phyloP scores from a whole-genome alignment of 148 eudicot genomes.

The Rhododendron kiyosumense region DNA sequence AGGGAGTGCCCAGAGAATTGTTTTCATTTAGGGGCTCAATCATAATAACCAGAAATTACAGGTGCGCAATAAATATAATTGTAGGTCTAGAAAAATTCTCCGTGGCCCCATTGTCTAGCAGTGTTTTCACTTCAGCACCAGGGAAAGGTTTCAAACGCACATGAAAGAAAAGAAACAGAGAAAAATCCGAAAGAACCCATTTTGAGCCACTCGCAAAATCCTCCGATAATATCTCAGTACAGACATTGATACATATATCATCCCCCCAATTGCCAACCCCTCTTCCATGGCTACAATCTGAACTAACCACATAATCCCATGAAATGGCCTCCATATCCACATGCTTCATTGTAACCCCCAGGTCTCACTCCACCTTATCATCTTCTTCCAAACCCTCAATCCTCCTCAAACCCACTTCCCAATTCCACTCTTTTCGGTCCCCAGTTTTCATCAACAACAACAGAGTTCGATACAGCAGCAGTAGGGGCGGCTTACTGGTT shows the following conservation, averaged over 20 bases:
- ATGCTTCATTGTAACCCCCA: conserved; percentile 33
- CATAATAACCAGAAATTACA: neutral
- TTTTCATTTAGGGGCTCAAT: neutral
- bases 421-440: conserved; percentile 1
- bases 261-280: neutral
- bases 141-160: neutral
- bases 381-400: conserved; percentile 15
- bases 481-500: neutral
- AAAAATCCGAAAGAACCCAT: neutral
- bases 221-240: neutral
- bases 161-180: neutral
- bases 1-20: too few species aligned
- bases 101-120: neutral
- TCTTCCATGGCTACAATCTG: conserved; percentile 11
- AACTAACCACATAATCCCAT: neutral
- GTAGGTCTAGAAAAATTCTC: neutral
- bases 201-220: conserved; percentile 5
- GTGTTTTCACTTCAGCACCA: neutral
- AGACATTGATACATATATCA: neutral
- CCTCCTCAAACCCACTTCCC: conserved; percentile 13
- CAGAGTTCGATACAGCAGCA: neutral
- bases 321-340: conserved; percentile 63
- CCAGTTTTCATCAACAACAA: neutral
- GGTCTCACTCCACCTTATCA: conserved; percentile 19
- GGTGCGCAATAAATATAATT: neutral